Evolutionary conservation across 1,139 yeast species (phyloP).

Genomic region (Citeromyces hawaiiensis): DNA sequence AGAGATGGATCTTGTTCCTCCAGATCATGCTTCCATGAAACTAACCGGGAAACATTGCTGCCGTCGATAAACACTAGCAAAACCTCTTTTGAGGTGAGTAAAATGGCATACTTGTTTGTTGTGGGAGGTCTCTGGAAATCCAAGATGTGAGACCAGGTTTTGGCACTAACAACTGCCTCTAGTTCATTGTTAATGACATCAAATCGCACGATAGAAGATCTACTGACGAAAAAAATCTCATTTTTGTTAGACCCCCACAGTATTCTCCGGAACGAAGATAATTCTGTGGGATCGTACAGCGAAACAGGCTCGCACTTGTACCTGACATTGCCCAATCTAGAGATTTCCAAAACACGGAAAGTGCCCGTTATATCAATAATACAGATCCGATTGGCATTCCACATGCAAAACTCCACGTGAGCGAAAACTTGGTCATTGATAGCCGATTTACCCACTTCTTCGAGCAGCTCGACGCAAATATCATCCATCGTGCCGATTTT

Average conservation of each 20-base stretch:
- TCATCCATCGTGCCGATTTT: not conserved
- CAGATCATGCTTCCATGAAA: constrained; percentile 63
- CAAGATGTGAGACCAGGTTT: constrained; percentile 41
- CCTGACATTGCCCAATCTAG: constrained; percentile 6
- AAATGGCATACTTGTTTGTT: constrained; percentile 19
- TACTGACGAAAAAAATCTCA: constrained; percentile 25
- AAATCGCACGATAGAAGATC: constrained; percentile 28
- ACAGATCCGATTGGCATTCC: constrained; percentile 23
- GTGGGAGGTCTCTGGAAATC: constrained; percentile 24
- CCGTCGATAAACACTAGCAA: constrained; percentile 26
- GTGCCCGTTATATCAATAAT: constrained; percentile 40
- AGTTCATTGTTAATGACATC: constrained; percentile 15
- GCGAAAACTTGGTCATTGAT: constrained; percentile 23
- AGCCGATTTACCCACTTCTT: constrained; percentile 7
- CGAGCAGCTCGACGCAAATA: not conserved
- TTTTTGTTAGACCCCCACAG: constrained; percentile 26
- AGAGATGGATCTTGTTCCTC: constrained; percentile 43
- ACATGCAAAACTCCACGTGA: constrained; percentile 30
- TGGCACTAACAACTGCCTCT: constrained; percentile 30
- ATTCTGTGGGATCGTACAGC: constrained; percentile 30
- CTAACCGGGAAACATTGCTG: constrained; percentile 21
- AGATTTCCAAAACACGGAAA: constrained; percentile 27
- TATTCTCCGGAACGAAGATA: constrained; percentile 43
- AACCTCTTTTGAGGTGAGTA: constrained; percentile 51
- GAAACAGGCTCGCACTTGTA: constrained; percentile 10